Base-by-base conservation (phyloP, 192 early-diverging fungal genomes). In the Borealophlyctis nickersoniae region DNA sequence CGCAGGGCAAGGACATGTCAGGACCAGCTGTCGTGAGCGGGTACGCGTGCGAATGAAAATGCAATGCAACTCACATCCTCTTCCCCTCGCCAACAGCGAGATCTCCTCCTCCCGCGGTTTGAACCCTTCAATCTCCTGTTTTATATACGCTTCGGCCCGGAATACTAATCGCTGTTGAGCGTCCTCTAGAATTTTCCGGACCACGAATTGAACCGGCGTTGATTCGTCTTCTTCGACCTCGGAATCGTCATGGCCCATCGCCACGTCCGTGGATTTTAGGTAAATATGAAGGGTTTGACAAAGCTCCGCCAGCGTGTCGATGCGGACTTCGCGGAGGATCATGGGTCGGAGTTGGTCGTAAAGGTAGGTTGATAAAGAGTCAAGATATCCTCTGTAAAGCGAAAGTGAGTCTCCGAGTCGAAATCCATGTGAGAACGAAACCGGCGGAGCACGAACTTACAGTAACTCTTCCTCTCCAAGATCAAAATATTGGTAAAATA, bases 151-250 rank as follows among this genome's bases (percentile, higher is more conserved):
- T 73, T 95, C 84, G 2, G 92, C 88, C 36, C 93, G 82, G 77
- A 95, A 98, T 4, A 88, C 90, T 31, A 98, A 84, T 16, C 93
- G 71, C 57, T 86, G 83, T 71, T 98, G 96, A 3, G 93, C 74
- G 77, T 96, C 96, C 73, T 93, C 80, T 50, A 98, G 71, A 53
- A 97, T 89, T 58, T 89, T 82, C 31, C 79, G 79, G 27, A 92
- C 86, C n/a, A 90, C 82, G 55, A 89, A 49, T 34, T 67, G 60
- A 32, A 81, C 75, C 31, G 79, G 57, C 32, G 76, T 82, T 22
- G 77, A 65, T 27, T 68, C 54, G 33, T 26, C 50, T 3, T 14
- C 32, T 13, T 52, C 54, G 0, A n/a, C 53, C n/a, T 59, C n/a
- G 14, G 0, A 32, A 3, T 39, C 55, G 3, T n/a, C 9, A 9